Evolutionary conservation across 345 rosid species (phyloP).

Genomic region (Pistacia atlantica): DNA sequence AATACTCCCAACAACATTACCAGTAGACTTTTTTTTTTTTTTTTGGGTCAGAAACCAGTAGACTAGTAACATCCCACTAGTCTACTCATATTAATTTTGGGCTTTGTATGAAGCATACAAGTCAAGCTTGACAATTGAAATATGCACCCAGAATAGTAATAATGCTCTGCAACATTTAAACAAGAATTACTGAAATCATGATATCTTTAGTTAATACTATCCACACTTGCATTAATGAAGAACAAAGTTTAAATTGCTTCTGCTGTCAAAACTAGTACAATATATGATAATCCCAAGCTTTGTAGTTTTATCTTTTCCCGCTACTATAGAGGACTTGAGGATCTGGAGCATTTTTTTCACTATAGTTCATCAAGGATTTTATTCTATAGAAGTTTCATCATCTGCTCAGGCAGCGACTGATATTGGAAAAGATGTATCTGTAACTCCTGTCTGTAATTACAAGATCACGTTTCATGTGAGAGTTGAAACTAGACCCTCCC

Average conservation of each 20-base stretch:
- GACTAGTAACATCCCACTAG: too few relatives aligned
- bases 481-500: slow-evolving; percentile 65
- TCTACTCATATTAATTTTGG: background rate
- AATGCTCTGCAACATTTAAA: too few relatives aligned
- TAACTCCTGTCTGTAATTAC: slow-evolving; percentile 21
- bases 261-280: slow-evolving; percentile 21
- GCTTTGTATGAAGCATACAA: background rate
- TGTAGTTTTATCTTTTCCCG: background rate
- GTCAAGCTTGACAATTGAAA: background rate
- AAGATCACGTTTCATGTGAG: slow-evolving; percentile 20
- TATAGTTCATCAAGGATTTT: slow-evolving; percentile 2
- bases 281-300: slow-evolving; percentile 18
- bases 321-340: slow-evolving; percentile 11
- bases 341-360: slow-evolving; percentile 19
- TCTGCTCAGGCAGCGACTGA: slow-evolving; percentile 14
- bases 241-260: slow-evolving; percentile 22
- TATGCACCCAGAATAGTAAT: background rate
- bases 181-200: background rate
- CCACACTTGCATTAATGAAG: slow-evolving; percentile 38
- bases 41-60: too few relatives aligned
- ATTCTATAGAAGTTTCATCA: slow-evolving; percentile 16
- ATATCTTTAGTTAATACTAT: slow-evolving; percentile 26
- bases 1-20: too few relatives aligned
- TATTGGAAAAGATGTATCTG: slow-evolving; percentile 20
- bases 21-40: too few relatives aligned